phyloP scores from a whole-genome alignment of 2,329 filamentous ascomycete genomes.

The Akanthomyces uredinophilus region DNA sequence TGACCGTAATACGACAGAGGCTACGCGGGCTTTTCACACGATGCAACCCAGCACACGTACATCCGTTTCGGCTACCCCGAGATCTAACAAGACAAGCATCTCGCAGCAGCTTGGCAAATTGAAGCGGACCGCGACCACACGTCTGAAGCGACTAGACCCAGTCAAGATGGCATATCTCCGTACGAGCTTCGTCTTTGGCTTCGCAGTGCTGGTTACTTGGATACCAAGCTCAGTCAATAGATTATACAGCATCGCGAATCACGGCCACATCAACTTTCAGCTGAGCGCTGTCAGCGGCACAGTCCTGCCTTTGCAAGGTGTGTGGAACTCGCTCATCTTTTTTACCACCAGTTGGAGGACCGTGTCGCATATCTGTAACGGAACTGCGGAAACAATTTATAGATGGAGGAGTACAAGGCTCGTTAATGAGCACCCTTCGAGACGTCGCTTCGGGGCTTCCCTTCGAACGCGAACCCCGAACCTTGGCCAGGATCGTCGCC shows the following conservation, averaged over 20 bases:
- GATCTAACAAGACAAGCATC: not conserved
- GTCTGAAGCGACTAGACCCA: conserved; percentile 39
- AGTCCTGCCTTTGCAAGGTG: conserved; percentile 70
- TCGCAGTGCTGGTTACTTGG: conserved; percentile 56
- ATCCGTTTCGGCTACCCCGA: not conserved
- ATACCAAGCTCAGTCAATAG: conserved; percentile 67
- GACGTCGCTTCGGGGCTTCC: not conserved
- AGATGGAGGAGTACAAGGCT: conserved; percentile 5
- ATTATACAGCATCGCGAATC: conserved; percentile 58
- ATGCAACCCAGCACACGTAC: not conserved
- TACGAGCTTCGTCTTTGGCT: conserved; percentile 56
- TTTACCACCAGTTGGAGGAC: conserved; percentile 56
- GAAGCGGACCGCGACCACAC: conserved; percentile 27
- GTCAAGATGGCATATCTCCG: conserved; percentile 56
- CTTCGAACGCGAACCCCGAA: not conserved
- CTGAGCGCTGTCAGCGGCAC: conserved; percentile 65
- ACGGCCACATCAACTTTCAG: conserved; percentile 48
- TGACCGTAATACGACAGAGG: not conserved
- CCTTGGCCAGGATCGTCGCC: not conserved
- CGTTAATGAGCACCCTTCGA: not conserved
- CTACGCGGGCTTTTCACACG: not conserved
- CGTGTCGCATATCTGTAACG: conserved; percentile 24
- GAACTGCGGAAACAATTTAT: conserved; percentile 17
- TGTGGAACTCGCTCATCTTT: conserved; percentile 77
- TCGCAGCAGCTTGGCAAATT: conserved; percentile 12